Evolutionary conservation across 1,139 yeast genomes (phyloP), one percentile per base, ranked within the genome.

Genomic region (Debaryomyces fabryi): DNA sequence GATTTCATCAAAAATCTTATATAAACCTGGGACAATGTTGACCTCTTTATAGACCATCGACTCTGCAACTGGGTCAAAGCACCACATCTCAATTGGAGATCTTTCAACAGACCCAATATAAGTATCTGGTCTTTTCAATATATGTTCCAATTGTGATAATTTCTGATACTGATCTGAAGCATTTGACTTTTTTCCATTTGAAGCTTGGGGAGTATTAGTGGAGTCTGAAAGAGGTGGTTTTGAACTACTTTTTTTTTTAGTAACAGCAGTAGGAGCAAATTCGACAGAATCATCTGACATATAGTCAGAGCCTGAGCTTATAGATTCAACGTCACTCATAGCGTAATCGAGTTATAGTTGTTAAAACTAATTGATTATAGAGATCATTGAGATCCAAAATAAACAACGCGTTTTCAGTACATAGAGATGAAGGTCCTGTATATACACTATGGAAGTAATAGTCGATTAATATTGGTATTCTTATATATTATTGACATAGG

Each of bases 1-100:
- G 55, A 95, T 92, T 71, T 95, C 99, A 69, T 95, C 99, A 66
- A 93, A 95, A 47, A 95, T 93, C 72, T 95, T 95, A 72, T 90
- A 93, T 52, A 95, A 72, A 47, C 99, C 99, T 3, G 99, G 99
- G 13, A 93, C 98, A 56, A 91, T 88, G 40, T 78, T 81, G 30
- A 93, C 96, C 29, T 76, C 79, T 55, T 78, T 83, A 58, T 74
- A 84, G 40, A 71, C 83, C 96, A 95, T 89, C 29, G 85, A 77
- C 56, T 87, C 88, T 0, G 82, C 73, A 27, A 76, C 82, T 23
- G 81, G 82, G 63, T 90, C 90, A 61, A 76, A 86, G 42, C 91
- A 80, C 99, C 99, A 95, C 83, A 90, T 86, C 51, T 83, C 85
- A 46, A 85, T 81, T 47, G 83, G 87, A 39, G 89, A 84, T 48